Conservation (phyloP, 2,329 filamentous ascomycete species). For the Exophiala sp. region DNA sequence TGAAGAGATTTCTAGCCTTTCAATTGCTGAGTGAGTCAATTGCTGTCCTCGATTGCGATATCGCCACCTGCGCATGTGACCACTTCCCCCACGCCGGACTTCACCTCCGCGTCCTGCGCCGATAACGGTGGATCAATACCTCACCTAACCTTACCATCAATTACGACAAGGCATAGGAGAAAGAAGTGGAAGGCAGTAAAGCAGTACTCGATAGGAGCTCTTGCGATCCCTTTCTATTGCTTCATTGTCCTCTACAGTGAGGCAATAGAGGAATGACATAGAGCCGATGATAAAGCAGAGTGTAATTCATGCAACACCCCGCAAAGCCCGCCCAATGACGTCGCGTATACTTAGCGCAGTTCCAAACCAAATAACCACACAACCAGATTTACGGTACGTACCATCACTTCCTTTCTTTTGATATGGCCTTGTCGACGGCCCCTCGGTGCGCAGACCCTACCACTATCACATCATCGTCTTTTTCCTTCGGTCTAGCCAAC, state of each 20-base stretch:
- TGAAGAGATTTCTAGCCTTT: not conserved
- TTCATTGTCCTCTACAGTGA: too few relatives aligned
- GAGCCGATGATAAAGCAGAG: too few relatives aligned
- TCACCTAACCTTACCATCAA: too few relatives aligned
- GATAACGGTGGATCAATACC: not conserved
- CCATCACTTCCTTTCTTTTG: not conserved
- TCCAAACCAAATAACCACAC: not conserved
- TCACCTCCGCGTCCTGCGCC: not conserved
- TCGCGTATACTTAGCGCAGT: not conserved
- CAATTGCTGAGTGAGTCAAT: not conserved
- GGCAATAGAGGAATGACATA: too few relatives aligned
- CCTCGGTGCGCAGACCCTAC: not conserved
- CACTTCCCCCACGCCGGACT: not conserved
- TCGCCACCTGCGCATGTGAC: not conserved
- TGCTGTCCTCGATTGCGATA: not conserved
- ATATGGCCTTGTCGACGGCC: not conserved
- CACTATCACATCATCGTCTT: not conserved
- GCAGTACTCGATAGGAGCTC: too few relatives aligned
- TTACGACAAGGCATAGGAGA: not conserved
- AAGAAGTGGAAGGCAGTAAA: too few relatives aligned
- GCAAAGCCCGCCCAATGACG: slow-evolving; percentile 2
- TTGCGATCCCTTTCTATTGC: too few relatives aligned
- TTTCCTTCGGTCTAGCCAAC: too few relatives aligned
- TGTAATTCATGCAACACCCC: not conserved
- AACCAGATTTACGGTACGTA: too few relatives aligned